Evolutionary conservation across 2,329 filamentous ascomycete species (phyloP).

Genomic region (Colletotrichum costaricense): DNA sequence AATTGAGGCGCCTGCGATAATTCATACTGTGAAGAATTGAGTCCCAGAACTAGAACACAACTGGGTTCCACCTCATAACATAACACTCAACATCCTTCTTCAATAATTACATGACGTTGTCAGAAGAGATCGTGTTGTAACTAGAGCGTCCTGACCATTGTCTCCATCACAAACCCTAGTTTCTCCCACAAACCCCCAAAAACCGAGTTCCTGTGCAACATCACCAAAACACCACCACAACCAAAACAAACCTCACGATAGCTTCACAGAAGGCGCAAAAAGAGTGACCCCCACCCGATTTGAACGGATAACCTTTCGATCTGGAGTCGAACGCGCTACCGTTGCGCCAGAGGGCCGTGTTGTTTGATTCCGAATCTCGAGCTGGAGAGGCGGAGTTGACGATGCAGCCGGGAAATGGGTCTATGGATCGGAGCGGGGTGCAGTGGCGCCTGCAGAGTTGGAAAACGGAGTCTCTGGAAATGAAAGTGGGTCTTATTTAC

Average conservation of each 20-base stretch:
- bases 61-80: no score
- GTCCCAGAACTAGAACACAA: no score
- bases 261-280: not conserved
- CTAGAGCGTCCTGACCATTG: not conserved
- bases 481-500: not conserved
- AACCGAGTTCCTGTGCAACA: no score
- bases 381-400: not conserved
- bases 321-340: conserved; percentile 36
- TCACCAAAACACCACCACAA: not conserved
- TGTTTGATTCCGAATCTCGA: not conserved
- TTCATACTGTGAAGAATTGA: no score
- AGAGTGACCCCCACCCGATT: conserved; percentile 31
- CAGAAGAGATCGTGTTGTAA: no score
- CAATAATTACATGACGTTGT: accelerated
- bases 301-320: conserved; percentile 35
- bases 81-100: no score
- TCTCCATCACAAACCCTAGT: not conserved
- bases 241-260: not conserved
- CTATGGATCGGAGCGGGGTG: not conserved
- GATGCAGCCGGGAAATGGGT: accelerated
- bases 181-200: not conserved
- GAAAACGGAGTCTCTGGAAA: not conserved
- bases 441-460: no score
- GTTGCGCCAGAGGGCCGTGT: conserved; percentile 25
- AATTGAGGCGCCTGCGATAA: no score